Evolutionary conservation across 345 rosid genomes (phyloP), one percentile per base, ranked within the genome.

Genomic region (Acer yangbiense): DNA sequence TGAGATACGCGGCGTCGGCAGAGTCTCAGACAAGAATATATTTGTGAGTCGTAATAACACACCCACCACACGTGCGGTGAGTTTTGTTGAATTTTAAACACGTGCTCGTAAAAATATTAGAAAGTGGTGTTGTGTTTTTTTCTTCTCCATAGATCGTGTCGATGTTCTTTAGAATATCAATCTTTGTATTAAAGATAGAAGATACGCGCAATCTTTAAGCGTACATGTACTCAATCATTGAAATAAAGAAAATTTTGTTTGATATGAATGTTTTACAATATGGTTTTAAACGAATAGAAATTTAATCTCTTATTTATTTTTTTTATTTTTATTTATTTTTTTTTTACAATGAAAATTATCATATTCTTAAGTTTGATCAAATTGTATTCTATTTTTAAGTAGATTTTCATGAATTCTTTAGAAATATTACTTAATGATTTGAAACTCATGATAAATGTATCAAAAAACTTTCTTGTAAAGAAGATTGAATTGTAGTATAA

Each of bases 1-100:
- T 63, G 1, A 58, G 76, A 76, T 84, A 58, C 70, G 72, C 66
- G 79, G 83, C 78, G 71, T 64, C 79, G 4, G 1, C 77, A 18
- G 62, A 52, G n/a, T 75, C 52, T 43, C 52, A 3, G 79, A 70
- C 77, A 74, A 14, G 14, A 57, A 57, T 18, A 60, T 67, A 67
- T n/a, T 16, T 16, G 6, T 16, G 5, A 0, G 58, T 16, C 6
- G 27, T 3, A 3, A 44, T 0, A n/a, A 14, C 58, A 18, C 58
- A 2, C 2, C 17, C 61, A 13, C 17, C 61, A 8, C 35, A 3
- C 10, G 65, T 39, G 71, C 43, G 9, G 69, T 11, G 58, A 52
- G n/a, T 52, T 52, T 52, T 14, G 55, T 50, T 50, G 4, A 12
- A 50, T 4, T 13, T 29, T 2, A 1, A 29, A 65, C 41, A 65